phyloP scores from a whole-genome alignment of 805 yeast genomes.

The Yamadazyma endophytica region DNA sequence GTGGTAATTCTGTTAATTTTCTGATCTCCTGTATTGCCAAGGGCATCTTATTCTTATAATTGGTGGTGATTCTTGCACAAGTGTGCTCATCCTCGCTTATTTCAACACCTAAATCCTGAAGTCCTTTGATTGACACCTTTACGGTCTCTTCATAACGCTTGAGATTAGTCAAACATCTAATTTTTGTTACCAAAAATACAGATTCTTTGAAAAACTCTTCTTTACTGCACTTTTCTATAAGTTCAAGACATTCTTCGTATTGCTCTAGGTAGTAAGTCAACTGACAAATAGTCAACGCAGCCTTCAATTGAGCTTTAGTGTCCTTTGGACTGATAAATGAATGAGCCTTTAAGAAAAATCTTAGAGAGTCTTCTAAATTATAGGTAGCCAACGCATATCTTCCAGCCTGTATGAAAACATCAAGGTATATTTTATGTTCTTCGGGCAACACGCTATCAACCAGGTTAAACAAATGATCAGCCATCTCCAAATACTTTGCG shows the following conservation, averaged over 20 bases:
- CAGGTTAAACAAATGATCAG: constrained; percentile 36
- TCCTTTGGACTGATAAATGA: constrained; percentile 18
- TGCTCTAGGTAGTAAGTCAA: constrained; percentile 23
- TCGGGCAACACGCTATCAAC: constrained; percentile 25
- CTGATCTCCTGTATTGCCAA: constrained; percentile 36
- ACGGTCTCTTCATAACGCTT: constrained; percentile 28
- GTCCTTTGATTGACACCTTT: constrained; percentile 27
- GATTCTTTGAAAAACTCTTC: constrained; percentile 32
- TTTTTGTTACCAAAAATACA: constrained; percentile 30
- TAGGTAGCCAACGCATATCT: constrained; percentile 40
- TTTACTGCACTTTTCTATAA: constrained; percentile 26
- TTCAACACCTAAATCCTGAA: constrained; percentile 32
- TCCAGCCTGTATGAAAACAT: constrained; percentile 42
- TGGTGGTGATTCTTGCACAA: constrained; percentile 15
- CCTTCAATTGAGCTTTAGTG: constrained; percentile 16
- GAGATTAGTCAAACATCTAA: constrained; percentile 31
- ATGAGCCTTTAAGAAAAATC: constrained; percentile 35
- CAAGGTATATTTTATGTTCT: constrained; percentile 33
- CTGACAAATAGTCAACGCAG: constrained; percentile 29
- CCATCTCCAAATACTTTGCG: constrained; percentile 28
- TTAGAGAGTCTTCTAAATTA: constrained; percentile 37
- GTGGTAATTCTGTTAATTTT: constrained; percentile 17
- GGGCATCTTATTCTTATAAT: constrained; percentile 28
- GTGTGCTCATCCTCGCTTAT: constrained; percentile 22
- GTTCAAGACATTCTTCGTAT: constrained; percentile 29